Evolutionary conservation across 208 protist genomes (phyloP), one percentile per base, ranked within the genome.

Genomic region (Herpetomonas samuelpessoai): DNA sequence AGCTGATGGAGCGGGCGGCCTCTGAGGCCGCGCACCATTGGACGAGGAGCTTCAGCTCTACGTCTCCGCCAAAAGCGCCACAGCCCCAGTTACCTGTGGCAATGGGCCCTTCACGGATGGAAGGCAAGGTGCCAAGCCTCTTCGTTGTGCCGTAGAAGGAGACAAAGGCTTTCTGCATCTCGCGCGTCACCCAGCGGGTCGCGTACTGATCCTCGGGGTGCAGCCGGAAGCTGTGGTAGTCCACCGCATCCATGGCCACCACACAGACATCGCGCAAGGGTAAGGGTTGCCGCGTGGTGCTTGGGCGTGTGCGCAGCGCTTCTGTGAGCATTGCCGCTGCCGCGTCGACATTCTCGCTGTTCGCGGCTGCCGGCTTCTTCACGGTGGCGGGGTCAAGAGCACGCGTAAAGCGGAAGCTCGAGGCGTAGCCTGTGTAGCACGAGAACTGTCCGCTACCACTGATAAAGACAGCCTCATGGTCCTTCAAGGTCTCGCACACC

Each of bases 81-180:
- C 93, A 97, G 41, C 93, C 92, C 92, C 93, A 97, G 55, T 93
- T 86, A 2, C 92, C 92, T 1, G 88, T 96, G 10, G 81, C 80
- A 1, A 95, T 64, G 54, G 74, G 35, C 12, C 76, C 81, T 0
- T 27, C 45, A 19, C 66, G 68, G 12, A 68, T 56, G 1, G 46
- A 59, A 0, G 35, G 21, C 22, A 80, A 50, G 14, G 57, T 49
- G 19, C 65, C 68, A 21, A 62, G 45, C 19, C 51, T 6, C 0
- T 31, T 64, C 1, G 48, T 14, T 1, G 68, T 35, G 19, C 71
- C 77, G 52, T 71, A 30, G 55, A 97, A 95, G 38, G 66, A 77
- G 19, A 88, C 78, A 61, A 74, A 95, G 1, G 81, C 86, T 66
- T 97, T 98, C 47, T 72, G 65, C n/a, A 87, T 60, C 66, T 98